Evolutionary conservation across 495 filamentous ascomycete species (phyloP).

Genomic region (Cairneyella variabilis): DNA sequence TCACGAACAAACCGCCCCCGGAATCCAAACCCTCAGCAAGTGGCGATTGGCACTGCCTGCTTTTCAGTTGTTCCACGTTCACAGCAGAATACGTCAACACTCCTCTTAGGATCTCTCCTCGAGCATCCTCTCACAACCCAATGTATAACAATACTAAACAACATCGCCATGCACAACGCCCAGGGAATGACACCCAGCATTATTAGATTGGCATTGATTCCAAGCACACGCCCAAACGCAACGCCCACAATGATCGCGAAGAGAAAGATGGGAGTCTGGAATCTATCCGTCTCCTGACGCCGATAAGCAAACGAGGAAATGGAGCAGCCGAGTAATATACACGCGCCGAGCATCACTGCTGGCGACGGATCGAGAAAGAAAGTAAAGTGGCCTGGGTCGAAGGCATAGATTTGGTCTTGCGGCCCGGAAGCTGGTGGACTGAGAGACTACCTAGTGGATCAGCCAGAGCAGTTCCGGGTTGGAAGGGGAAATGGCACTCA

Average conservation of each 20-base stretch:
- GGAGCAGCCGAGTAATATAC: slow-evolving; percentile 40
- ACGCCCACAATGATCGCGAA: slow-evolving; percentile 29
- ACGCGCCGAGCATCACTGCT: slow-evolving; percentile 39
- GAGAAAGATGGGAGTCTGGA: slow-evolving; percentile 36
- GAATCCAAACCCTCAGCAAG: no score
- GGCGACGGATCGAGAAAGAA: slow-evolving; percentile 32
- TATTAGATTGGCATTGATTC: slow-evolving; percentile 34
- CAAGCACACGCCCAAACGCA: slow-evolving; percentile 28
- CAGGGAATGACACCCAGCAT: slow-evolving; percentile 40
- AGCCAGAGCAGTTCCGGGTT: background rate
- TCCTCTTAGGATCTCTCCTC: no score
- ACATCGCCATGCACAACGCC: slow-evolving; percentile 40
- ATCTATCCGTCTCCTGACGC: slow-evolving; percentile 35
- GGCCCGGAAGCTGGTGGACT: background rate
- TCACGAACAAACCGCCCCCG: no score
- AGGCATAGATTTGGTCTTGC: background rate
- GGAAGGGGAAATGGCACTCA: background rate
- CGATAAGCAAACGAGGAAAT: slow-evolving; percentile 42
- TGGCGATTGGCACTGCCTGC: no score
- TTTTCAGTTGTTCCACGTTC: no score
- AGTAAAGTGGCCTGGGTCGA: slow-evolving; percentile 16
- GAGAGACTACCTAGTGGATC: background rate
- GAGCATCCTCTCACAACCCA: no score
- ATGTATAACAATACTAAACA: slow-evolving; percentile 27
- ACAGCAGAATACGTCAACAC: no score